Evolutionary conservation across 305 asterid species (phyloP).

Genomic region (Solanum hybrid): DNA sequence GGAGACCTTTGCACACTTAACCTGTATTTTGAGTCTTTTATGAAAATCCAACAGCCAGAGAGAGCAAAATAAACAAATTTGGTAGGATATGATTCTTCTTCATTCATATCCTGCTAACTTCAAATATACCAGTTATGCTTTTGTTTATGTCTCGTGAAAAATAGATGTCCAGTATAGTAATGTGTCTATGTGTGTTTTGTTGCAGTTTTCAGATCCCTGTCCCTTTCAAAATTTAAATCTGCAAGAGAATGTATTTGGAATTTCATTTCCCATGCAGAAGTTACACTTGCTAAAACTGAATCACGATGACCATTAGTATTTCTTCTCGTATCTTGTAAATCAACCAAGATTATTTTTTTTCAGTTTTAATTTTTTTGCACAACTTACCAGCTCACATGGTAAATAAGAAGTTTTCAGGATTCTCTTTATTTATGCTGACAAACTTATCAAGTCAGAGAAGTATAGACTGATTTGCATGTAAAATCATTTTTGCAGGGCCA

Average conservation of each 20-base stretch:
- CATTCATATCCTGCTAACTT: neutral
- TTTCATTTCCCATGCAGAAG: neutral
- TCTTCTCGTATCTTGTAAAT: neutral
- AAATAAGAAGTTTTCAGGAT: neutral
- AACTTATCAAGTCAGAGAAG: neutral
- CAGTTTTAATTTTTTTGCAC: neutral
- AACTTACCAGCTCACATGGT: neutral
- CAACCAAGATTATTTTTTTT: neutral
- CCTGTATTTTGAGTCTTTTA: neutral
- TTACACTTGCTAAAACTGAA: neutral
- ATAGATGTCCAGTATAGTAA: neutral
- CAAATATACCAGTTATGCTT: neutral
- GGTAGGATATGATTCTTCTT: neutral
- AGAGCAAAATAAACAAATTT: neutral
- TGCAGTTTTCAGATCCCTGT: neutral
- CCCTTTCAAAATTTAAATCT: neutral
- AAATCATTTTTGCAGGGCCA: slow-evolving; percentile 54
- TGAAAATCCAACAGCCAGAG: neutral
- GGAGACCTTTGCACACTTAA: neutral
- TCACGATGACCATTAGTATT: neutral
- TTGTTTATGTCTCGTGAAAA: neutral
- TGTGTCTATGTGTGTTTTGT: neutral
- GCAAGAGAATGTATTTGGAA: neutral
- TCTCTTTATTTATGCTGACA: neutral
- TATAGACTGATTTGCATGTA: slow-evolving; percentile 2